Evolutionary conservation across 2,329 filamentous ascomycete species (phyloP), one percentile per base, ranked within the genome.

Genomic region (Fusarium tanahbumbuense): DNA sequence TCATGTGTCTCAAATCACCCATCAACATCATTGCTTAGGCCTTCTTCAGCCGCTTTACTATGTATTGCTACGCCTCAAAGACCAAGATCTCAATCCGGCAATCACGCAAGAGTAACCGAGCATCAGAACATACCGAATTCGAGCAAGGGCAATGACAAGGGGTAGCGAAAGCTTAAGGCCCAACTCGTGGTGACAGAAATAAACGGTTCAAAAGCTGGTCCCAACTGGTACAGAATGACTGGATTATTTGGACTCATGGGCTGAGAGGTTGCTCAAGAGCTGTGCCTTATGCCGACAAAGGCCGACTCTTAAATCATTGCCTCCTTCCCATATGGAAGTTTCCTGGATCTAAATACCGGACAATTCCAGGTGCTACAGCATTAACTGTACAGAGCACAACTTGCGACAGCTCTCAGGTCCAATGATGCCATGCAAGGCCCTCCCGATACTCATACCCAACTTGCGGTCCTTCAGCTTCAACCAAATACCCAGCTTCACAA

Each of bases 401-500:
- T 53, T 20, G n/a, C 50, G 46, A 54, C 44, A 20, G 18, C 8
- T 20, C 15, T 72, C 59, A 75, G 22, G 72, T 76, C 74, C 74
- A 76, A 55, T 76, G 74, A 50, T 76, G 74, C 74, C 74, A 76
- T 50, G 73, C 74, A 0, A 76, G 15, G 10, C 74, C 74, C n/a
- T 75, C 70, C 13, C 71, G 72, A 27, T 76, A 76, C 40, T 76
- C 62, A 52, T 70, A 73, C 9, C 74, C 74, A 27, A 68, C 66
- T 63, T 86, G 83, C 5, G 85, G 84, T 0, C 88, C 88, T 74
- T 91, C 88, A 5, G 85, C 83, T 32, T 82, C 81, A 1, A 86
- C 42, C 32, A 90, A 79, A 68, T 91, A 88, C 4, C 88, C 89
- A 23, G 80, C 59, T 70, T 86, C 84, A 72, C 89, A 91, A 15